phyloP scores from a whole-genome alignment of 2,329 filamentous ascomycete species.

The Curvularia eragrostidis region DNA sequence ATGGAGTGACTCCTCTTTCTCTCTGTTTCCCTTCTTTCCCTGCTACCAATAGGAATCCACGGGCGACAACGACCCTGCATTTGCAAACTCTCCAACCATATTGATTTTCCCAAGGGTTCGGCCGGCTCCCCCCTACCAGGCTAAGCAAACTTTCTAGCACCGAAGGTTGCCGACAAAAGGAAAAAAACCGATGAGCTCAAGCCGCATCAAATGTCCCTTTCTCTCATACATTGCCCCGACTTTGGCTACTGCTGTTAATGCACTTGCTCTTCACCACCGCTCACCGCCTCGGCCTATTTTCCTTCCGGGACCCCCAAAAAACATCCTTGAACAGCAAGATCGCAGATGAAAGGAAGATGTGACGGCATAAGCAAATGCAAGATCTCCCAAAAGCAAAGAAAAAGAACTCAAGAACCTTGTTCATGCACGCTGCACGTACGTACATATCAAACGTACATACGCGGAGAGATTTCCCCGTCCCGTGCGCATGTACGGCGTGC shows the following conservation, averaged over 20 bases:
- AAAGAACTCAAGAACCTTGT: too few species aligned
- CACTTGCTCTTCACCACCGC: too few species aligned
- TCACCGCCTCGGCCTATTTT: too few species aligned
- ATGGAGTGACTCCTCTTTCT: background rate
- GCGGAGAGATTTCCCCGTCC: background rate
- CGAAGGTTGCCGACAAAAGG: background rate
- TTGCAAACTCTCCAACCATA: background rate
- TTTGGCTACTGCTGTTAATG: background rate
- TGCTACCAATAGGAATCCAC: background rate
- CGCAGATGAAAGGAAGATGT: too few species aligned
- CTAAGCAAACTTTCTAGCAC: background rate
- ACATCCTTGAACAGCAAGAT: too few species aligned
- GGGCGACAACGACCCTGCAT: background rate
- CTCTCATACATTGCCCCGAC: background rate
- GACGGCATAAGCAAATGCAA: too few species aligned
- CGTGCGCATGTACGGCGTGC: background rate
- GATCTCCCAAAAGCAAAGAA: too few species aligned
- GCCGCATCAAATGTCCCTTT: background rate
- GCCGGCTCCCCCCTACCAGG: background rate
- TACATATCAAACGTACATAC: too few species aligned
- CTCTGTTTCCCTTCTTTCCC: background rate
- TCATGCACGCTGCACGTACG: background rate
- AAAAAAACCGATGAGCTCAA: background rate
- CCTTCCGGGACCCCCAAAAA: too few species aligned
- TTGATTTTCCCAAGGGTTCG: background rate